Evolutionary conservation across 257 asterid genomes (phyloP), one percentile per base, ranked within the genome.

Genomic region (Fraxinus pennsylvanica): DNA sequence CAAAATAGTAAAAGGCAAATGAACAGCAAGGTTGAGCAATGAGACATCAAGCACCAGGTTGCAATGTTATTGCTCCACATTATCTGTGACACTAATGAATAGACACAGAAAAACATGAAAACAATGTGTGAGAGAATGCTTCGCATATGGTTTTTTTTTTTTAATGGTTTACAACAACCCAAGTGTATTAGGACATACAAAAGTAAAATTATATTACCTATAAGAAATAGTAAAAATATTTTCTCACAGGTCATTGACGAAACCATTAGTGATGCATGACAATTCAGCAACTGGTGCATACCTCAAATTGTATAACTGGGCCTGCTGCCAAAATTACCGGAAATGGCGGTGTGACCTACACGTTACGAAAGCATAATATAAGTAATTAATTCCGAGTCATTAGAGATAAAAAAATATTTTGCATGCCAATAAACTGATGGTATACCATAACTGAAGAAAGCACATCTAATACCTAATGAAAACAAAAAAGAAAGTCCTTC

Each of bases 221-320:
- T 30, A 43, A 66, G 76, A 45, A 63, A 30, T 15, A 47, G 66
- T 7, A 17, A 57, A 57, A 57, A n/a, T 57, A 17, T 27, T 41
- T 54, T 74, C 29, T 73, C 25, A 61, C 12, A 65, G 70, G 65
- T 54, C 13, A 22, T 52, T 32, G 32, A 75, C 39, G 65, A 76
- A 71, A 75, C 38, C 72, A 59, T 45, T 30, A 78, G 74, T 74
- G 72, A 73, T 8, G 41, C 22, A 30, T 43, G 71, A 45, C 25
- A 57, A 45, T 76, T 79, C 17, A 59, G 81, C 17, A 57, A 75
- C 59, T 29, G 61, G 72, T 78, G 72, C 89, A 70, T 82, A 95
- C 98, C 97, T 96, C 95, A 88, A 93, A 93, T 84, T 93, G 97
- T 78, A 96, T 77, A 78, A 91, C 57, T 0, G 98, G 99, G 75